Percentiles rank a stretch among this genome's conserved stretches.
Evolutionary conservation across 2,329 filamentous ascomycete species (phyloP).

Genomic region (Paracamarosporium sp.): DNA sequence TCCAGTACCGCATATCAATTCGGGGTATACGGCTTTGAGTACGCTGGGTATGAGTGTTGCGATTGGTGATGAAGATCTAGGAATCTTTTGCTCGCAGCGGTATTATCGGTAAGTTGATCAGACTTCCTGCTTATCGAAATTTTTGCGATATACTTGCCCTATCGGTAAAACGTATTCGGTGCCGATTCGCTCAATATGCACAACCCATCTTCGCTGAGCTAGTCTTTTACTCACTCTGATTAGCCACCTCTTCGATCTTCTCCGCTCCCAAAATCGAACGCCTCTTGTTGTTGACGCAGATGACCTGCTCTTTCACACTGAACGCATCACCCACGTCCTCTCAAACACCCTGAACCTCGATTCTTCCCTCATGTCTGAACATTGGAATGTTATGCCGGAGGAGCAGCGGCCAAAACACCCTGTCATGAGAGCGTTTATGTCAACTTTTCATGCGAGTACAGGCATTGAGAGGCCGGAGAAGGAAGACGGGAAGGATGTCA

Average conservation of each 20-base stretch:
- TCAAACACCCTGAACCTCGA: not conserved
- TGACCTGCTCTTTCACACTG: not conserved
- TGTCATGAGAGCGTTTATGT: not conserved
- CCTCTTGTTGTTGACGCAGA: not conserved
- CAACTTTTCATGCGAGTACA: not conserved
- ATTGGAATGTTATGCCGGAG: not conserved
- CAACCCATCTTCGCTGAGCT: too few relatives aligned
- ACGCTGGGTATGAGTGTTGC: not conserved
- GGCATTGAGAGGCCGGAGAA: not conserved
- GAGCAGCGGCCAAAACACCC: not conserved
- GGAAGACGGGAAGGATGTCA: not conserved
- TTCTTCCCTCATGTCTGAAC: not conserved
- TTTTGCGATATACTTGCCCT: too few relatives aligned
- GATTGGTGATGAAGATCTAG: not conserved
- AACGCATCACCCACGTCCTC: not conserved
- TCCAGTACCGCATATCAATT: not conserved
- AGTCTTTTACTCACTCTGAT: too few relatives aligned
- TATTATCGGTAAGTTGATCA: not conserved
- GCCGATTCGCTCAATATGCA: too few relatives aligned
- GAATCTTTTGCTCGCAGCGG: not conserved
- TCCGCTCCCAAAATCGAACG: not conserved
- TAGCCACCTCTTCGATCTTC: not conserved
- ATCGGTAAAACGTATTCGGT: too few relatives aligned
- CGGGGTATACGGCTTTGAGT: not conserved
- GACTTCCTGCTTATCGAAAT: too few relatives aligned